Percentiles rank a stretch among this genome's conserved stretches.
phyloP scores from a whole-genome alignment of 2,329 filamentous ascomycete species.

The Mycogone perniciosa region DNA sequence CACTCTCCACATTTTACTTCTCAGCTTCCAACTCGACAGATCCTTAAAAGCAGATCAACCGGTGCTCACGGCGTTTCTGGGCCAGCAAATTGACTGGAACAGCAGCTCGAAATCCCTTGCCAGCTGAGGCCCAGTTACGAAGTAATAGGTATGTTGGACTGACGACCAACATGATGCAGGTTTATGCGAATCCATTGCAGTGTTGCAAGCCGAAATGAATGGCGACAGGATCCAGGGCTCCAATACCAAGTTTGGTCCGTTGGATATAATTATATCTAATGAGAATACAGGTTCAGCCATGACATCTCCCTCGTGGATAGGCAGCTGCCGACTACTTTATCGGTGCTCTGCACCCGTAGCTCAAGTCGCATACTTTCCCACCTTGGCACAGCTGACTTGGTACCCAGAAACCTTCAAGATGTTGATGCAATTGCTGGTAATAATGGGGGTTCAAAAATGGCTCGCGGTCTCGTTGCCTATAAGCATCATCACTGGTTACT shows the following conservation, averaged over 20 bases:
- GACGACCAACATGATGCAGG: no score
- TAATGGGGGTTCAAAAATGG: constrained; percentile 39
- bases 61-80: no score
- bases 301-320: constrained; percentile 36
- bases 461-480: constrained; percentile 39
- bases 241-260: not conserved
- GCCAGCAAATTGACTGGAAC: no score
- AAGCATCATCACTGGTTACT: constrained; percentile 16
- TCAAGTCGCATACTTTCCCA: not conserved
- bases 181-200: no score
- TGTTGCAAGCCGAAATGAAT: no score
- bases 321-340: constrained; percentile 28
- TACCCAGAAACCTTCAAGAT: constrained; percentile 32
- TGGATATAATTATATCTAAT: not conserved
- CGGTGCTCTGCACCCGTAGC: constrained; percentile 21
- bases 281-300: constrained; percentile 30
- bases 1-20: no score
- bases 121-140: no score
- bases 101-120: no score
- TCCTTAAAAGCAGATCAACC: no score
- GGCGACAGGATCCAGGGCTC: no score
- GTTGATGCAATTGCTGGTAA: constrained; percentile 37
- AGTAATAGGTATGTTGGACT: no score
- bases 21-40: no score
- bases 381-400: not conserved